Evolutionary conservation across 768 basidiomycete species (phyloP).

Genomic region (Guyanaporus albipodus): DNA sequence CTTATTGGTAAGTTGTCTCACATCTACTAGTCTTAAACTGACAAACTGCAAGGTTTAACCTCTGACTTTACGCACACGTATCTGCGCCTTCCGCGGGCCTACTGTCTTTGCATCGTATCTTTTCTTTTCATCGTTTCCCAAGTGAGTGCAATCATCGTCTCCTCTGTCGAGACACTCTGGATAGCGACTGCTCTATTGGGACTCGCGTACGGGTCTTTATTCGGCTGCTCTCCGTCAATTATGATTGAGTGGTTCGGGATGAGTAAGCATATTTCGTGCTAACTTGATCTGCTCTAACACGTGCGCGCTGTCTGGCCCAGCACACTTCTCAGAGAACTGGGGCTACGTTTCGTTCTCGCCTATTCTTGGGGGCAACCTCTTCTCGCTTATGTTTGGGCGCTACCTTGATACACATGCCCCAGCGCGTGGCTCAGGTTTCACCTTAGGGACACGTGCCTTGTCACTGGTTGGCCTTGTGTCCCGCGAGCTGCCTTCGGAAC

Average conservation of each 20-base stretch:
- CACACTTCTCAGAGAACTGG: slow-evolving; percentile 83
- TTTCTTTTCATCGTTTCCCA: slow-evolving; percentile 71
- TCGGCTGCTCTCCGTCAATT: slow-evolving; percentile 72
- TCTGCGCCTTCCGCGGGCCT: slow-evolving; percentile 59
- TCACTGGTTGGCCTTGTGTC: background rate
- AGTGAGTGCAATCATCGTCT: slow-evolving; percentile 49
- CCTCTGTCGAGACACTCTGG: slow-evolving; percentile 66
- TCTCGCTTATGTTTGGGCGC: slow-evolving; percentile 78
- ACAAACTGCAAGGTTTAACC: slow-evolving; percentile 46
- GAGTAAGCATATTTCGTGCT: slow-evolving; percentile 47
- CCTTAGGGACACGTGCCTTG: background rate
- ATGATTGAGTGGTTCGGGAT: slow-evolving; percentile 88
- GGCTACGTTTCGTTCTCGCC: slow-evolving; percentile 74
- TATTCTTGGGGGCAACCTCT: slow-evolving; percentile 73
- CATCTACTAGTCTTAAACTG: background rate
- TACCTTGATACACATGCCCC: slow-evolving; percentile 72
- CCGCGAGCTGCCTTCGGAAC: slow-evolving; percentile 28
- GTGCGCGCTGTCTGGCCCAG: slow-evolving; percentile 26
- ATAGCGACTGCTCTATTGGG: slow-evolving; percentile 31
- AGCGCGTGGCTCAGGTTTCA: background rate
- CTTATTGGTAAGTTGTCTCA: slow-evolving; percentile 50
- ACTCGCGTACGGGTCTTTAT: slow-evolving; percentile 65
- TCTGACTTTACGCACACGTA: slow-evolving; percentile 62
- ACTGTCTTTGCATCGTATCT: slow-evolving; percentile 65
- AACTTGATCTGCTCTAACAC: background rate